Evolutionary conservation across 768 basidiomycete genomes (phyloP).

Genomic region (Phanerochaete sordida): DNA sequence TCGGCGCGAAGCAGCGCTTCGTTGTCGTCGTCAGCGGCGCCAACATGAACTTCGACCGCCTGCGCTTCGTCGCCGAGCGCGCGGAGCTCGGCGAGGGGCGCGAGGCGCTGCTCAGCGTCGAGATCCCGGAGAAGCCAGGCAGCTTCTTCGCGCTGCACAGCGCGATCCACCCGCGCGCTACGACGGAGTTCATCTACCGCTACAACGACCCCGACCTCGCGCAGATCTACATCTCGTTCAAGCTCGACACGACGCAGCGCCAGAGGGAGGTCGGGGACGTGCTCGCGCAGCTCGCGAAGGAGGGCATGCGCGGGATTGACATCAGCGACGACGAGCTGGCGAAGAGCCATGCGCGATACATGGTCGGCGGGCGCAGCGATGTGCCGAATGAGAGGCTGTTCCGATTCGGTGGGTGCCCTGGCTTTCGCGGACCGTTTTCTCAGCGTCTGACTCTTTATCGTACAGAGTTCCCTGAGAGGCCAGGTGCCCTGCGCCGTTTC

Average conservation of each 20-base stretch:
- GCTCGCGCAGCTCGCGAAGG: constrained; percentile 53
- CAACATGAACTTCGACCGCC: constrained; percentile 97
- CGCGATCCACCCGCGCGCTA: constrained; percentile 83
- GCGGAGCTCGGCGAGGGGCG: constrained; percentile 95
- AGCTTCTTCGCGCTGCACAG: constrained; percentile 89
- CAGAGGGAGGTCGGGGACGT: constrained; percentile 62
- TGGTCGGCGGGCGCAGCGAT: constrained; percentile 81
- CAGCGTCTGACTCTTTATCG: too few species aligned
- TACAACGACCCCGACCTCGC: constrained; percentile 73
- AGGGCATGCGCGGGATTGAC: constrained; percentile 82
- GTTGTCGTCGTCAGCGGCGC: constrained; percentile 94
- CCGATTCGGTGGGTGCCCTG: constrained; percentile 68
- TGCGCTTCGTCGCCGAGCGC: constrained; percentile 98
- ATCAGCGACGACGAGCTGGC: constrained; percentile 95
- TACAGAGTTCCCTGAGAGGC: constrained; percentile 93
- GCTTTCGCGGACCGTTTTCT: too few species aligned
- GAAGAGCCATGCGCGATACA: constrained; percentile 91
- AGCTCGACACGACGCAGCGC: constrained; percentile 58
- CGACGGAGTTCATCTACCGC: constrained; percentile 96
- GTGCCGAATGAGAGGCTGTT: constrained; percentile 88
- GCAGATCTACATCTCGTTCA: constrained; percentile 90
- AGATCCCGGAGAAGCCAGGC: constrained; percentile 90
- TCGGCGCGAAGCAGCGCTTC: constrained; percentile 83
- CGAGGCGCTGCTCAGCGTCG: constrained; percentile 91
- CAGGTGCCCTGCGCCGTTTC: constrained; percentile 88